These are phyloP conservation scores for Mortierella sp. DNA, from an alignment of 371 early-diverging fungal genomes.

Conservation along the genomic window DNA sequence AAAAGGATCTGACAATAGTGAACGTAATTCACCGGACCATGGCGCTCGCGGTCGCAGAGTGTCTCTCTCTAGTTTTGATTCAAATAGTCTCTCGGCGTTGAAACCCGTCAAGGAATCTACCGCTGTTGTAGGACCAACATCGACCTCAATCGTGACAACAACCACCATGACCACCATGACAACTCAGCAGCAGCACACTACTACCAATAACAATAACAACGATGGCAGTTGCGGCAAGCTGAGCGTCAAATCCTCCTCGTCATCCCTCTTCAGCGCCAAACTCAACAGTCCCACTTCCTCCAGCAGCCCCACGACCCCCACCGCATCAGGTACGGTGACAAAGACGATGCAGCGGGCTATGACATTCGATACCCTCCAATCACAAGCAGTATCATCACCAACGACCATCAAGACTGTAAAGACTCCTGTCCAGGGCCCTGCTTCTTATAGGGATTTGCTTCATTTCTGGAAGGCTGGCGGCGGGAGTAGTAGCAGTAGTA, in stretches of 20 bases:
- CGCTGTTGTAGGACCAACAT: neutral
- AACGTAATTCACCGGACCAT: neutral
- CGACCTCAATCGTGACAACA: constrained; percentile 21
- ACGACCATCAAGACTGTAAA: constrained; percentile 29
- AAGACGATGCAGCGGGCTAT: constrained; percentile 31
- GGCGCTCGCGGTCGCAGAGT: constrained; percentile 29
- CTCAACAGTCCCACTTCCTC: constrained; percentile 13
- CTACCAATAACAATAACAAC: neutral
- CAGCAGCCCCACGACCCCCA: constrained; percentile 2
- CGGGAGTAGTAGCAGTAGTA: constrained; percentile 8
- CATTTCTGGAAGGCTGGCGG: constrained; percentile 58
- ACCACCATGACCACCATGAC: constrained; percentile 19
- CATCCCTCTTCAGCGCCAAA: constrained; percentile 26
- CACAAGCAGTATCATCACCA: constrained; percentile 12
- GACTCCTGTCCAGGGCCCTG: constrained; percentile 36
- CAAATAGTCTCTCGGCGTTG: constrained; percentile 41
- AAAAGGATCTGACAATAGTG: neutral
- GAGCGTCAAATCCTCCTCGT: constrained; percentile 23
- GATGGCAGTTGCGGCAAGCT: neutral
- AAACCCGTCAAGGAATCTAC: constrained; percentile 30
- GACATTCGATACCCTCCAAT: constrained; percentile 29
- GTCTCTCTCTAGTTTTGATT: constrained; percentile 48
- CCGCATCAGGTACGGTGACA: neutral
- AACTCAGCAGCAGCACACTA: neutral
- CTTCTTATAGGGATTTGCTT: constrained; percentile 48